These are phyloP conservation scores for Trypanosoma boissoni DNA, from an alignment of 208 protist genomes.

Conservation along the genomic window DNA sequence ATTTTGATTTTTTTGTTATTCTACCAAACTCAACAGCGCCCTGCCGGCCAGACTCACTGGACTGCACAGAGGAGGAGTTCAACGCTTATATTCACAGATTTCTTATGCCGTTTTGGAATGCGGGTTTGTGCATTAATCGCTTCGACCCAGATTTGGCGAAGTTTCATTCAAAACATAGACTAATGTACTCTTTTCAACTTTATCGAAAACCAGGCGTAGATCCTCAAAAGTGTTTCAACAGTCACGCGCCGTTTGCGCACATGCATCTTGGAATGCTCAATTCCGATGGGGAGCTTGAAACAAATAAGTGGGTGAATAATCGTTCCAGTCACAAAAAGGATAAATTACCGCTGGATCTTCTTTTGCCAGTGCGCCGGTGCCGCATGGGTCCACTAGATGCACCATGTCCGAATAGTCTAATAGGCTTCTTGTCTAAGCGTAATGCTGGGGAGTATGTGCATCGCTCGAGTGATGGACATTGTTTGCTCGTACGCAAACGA, in stretches of 20 bases:
- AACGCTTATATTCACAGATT: slow-evolving; percentile 24
- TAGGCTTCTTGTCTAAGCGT: slow-evolving; percentile 12
- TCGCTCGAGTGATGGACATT: slow-evolving; percentile 14
- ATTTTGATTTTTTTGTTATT: slow-evolving; percentile 39
- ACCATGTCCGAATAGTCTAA: slow-evolving; percentile 27
- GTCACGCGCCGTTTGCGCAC: slow-evolving; percentile 20
- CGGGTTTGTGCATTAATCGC: slow-evolving; percentile 23
- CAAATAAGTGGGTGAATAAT: slow-evolving; percentile 25
- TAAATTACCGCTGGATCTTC: slow-evolving; percentile 18
- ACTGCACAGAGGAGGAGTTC: slow-evolving; percentile 22
- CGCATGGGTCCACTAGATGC: slow-evolving; percentile 19
- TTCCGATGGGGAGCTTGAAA: slow-evolving; percentile 20
- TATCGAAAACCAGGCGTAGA: slow-evolving; percentile 1
- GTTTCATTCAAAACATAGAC: slow-evolving; percentile 20
- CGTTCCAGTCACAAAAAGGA: slow-evolving; percentile 18
- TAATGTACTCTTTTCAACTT: slow-evolving; percentile 29
- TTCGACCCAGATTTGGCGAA: slow-evolving; percentile 24
- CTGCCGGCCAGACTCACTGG: slow-evolving; percentile 9
- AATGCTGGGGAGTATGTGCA: slow-evolving; percentile 28
- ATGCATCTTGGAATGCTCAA: slow-evolving; percentile 35
- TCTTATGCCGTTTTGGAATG: slow-evolving; percentile 20
- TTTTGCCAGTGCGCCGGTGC: slow-evolving; percentile 28
- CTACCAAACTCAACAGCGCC: slow-evolving; percentile 16
- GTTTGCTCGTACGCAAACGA: slow-evolving; percentile 25
- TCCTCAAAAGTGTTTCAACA: slow-evolving; percentile 21